These are phyloP conservation scores for Exophiala spinifera DNA, from an alignment of 2,329 filamentous ascomycete genomes.

Conservation along the genomic window DNA sequence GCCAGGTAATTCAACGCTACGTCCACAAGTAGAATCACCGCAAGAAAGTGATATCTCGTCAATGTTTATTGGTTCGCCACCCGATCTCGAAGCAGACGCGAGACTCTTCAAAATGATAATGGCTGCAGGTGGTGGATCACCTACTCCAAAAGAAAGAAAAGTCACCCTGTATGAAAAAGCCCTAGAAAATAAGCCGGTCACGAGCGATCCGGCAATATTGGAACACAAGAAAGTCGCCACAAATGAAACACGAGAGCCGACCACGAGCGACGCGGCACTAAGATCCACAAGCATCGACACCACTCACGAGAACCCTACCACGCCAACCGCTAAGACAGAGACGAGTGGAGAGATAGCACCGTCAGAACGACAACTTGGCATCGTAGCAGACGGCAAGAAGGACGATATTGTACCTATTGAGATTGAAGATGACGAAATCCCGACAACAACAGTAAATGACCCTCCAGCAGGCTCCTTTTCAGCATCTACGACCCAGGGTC, in stretches of 20 bases:
- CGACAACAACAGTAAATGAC: neutral
- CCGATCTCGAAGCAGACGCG: conserved; percentile 4
- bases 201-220: neutral
- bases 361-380: too few relatives aligned
- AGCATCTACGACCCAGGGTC: neutral
- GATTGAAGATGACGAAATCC: neutral
- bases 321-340: neutral
- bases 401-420: neutral
- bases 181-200: neutral
- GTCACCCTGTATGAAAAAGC: neutral
- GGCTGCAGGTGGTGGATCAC: conserved; percentile 13
- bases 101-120: conserved; percentile 13
- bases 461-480: too few relatives aligned
- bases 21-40: neutral
- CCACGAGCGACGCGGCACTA: neutral
- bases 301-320: neutral
- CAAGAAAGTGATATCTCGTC: conserved; percentile 15
- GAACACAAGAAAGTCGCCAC: neutral
- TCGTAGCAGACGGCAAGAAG: too few relatives aligned
- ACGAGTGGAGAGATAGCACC: neutral
- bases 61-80: conserved; percentile 10
- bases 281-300: neutral
- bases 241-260: neutral
- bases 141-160: conserved; percentile 1
- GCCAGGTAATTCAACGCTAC: neutral